Base-by-base conservation (phyloP, 306 rosid genomes). In the Castanea crenata region DNA sequence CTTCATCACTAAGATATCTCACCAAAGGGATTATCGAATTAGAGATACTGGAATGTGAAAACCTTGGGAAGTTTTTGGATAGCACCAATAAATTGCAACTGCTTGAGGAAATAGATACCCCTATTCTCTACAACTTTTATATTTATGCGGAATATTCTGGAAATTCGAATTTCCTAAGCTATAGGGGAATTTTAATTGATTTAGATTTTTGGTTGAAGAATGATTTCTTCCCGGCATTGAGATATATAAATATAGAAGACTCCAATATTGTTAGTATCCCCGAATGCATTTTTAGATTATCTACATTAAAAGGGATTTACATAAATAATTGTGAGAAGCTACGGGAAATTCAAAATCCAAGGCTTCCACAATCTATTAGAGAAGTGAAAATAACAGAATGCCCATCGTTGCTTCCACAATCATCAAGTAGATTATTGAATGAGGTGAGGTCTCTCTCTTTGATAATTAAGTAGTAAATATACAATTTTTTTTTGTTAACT, bases 211-310 rank as follows among this genome's bases (percentile, higher is more conserved):
- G 46, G 7, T 0, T 41, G 11, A 7, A 8, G 11, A 7, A 41
- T 8, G 46, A 27, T 25, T 1, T 5, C 15, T 62, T 6, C 68
- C 14, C 68, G 7, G 16, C 34, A 62, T 25, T 62, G 68, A 2
- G 5, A 1, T 0, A 0, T 0, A 0, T 62, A 25, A 0, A 0
- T 13, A 16, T 62, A 62, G 0, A 6, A 0, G 1, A 32, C 18
- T 23, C 3, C 3, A 31, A 13, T 62, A 62, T 62, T 27, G 68
- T 62, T 62, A 13, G 9, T 18, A 2, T 62, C 14, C 38, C 68
- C 15, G 1, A 15, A 62, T 0, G 38, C 35, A 62, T 62, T 31
- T 4, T 12, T 4, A 62, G 67, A 62, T 27, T 62, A 11, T 1
- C 14, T 62, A 5, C 1, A 12, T 61, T 21, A 25, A 0, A 25